A percentile compares a stretch with the other conserved stretches of the same genome.
phyloP scores from a whole-genome alignment of 139 green algal genomes.

The Chlorella sp. region DNA sequence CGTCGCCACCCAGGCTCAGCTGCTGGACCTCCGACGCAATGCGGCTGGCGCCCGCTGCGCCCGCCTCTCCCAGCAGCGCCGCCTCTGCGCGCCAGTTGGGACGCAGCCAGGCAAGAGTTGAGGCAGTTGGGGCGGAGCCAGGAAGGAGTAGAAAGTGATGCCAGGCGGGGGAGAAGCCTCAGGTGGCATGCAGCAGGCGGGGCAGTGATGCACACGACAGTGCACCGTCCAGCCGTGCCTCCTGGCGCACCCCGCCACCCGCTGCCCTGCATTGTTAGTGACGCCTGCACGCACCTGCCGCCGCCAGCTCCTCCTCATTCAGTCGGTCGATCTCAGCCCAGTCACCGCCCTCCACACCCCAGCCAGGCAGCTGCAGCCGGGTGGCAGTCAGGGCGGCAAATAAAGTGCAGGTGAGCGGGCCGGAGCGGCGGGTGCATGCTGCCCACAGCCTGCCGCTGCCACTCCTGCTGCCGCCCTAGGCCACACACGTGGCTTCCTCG shows the following conservation, averaged over 20 bases:
- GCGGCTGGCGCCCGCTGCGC: slow-evolving; percentile 35
- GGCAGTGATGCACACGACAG: too few relatives aligned
- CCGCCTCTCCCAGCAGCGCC: not conserved
- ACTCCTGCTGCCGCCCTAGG: too few relatives aligned
- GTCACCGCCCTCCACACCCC: slow-evolving; percentile 72
- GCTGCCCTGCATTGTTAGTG: too few relatives aligned
- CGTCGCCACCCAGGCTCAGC: slow-evolving; percentile 38
- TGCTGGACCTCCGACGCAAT: slow-evolving; percentile 48
- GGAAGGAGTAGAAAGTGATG: too few relatives aligned
- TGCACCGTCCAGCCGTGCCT: too few relatives aligned
- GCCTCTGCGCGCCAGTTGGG: not conserved
- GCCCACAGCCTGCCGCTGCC: too few relatives aligned
- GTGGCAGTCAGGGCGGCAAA: not conserved
- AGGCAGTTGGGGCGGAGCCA: too few relatives aligned
- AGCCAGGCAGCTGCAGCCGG: slow-evolving; percentile 71
- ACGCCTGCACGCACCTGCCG: slow-evolving; percentile 13
- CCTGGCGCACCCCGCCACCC: too few relatives aligned
- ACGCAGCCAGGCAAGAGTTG: too few relatives aligned
- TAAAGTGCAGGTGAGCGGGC: not conserved
- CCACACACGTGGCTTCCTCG: too few relatives aligned
- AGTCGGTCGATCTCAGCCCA: slow-evolving; percentile 82
- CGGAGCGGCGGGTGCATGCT: not conserved
- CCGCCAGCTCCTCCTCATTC: slow-evolving; percentile 63
- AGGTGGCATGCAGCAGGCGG: too few relatives aligned
- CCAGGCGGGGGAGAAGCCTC: too few relatives aligned